Evolutionary conservation across 768 basidiomycete species (phyloP).

Genomic region (Trametes cingulata): DNA sequence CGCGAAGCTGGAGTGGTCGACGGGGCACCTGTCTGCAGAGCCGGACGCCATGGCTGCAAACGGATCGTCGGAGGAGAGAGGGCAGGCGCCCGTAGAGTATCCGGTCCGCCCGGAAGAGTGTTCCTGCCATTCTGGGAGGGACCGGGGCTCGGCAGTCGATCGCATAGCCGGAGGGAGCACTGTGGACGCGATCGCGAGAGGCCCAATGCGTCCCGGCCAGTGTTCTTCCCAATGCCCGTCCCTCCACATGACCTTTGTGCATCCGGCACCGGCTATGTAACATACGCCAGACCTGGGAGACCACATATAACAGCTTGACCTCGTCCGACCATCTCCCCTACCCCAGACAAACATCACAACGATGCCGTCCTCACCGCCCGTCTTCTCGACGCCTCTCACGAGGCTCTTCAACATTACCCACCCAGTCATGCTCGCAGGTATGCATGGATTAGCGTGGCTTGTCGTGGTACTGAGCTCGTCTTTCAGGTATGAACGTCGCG

Average conservation of each 20-base stretch:
- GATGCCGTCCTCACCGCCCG: constrained; percentile 66
- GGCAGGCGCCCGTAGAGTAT: constrained; percentile 5
- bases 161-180: neutral
- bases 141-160: constrained; percentile 8
- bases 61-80: constrained; percentile 4
- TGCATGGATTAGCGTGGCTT: neutral
- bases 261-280: constrained; percentile 14
- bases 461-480: constrained; percentile 1
- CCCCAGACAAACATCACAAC: constrained; percentile 14
- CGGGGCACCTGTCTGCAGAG: constrained; percentile 29
- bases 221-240: neutral
- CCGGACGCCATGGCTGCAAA: constrained; percentile 7
- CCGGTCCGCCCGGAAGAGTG: neutral
- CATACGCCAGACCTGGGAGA: neutral
- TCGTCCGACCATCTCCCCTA: neutral
- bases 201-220: neutral
- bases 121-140: neutral
- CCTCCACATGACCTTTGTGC: constrained; percentile 7
- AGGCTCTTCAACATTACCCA: constrained; percentile 76
- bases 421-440: constrained; percentile 81
- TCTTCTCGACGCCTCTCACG: constrained; percentile 76
- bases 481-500: constrained; percentile 76
- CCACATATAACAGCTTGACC: neutral
- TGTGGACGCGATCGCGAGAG: neutral
- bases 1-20: neutral